Percentiles rank a stretch among this genome's conserved stretches.
Conservation (phyloP, 768 basidiomycete genomes). For the Mycena pura region DNA sequence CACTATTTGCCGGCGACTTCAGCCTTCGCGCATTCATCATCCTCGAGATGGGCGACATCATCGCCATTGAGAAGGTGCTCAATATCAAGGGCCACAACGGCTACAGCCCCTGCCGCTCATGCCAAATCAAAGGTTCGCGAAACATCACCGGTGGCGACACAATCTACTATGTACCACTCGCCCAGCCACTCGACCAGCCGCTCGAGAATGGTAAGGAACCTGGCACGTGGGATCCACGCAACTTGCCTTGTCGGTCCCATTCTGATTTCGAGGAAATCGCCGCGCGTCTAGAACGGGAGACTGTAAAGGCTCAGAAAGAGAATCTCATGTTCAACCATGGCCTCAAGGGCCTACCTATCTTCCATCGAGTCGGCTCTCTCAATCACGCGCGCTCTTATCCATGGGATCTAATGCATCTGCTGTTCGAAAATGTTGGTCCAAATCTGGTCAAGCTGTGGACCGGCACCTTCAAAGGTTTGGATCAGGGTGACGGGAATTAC, state of each 20-base stretch:
- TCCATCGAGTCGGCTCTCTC: slow-evolving; percentile 34
- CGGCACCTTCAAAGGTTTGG: no score
- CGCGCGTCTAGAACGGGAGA: background rate
- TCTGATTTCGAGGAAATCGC: slow-evolving; percentile 8
- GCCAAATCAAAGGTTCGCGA: slow-evolving; percentile 36
- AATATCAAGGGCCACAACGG: slow-evolving; percentile 46
- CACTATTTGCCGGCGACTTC: background rate
- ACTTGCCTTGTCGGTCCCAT: slow-evolving; percentile 31
- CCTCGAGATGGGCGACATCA: slow-evolving; percentile 37
- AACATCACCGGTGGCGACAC: slow-evolving; percentile 2
- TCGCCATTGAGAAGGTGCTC: slow-evolving; percentile 36
- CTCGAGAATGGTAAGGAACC: background rate
- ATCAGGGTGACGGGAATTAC: no score
- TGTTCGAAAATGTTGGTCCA: no score
- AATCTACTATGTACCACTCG: slow-evolving; percentile 34
- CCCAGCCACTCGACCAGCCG: slow-evolving; percentile 8
- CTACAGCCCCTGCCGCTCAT: slow-evolving; percentile 39
- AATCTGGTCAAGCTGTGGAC: no score
- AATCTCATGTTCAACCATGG: slow-evolving; percentile 35
- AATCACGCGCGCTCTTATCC: no score
- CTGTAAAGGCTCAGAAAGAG: background rate
- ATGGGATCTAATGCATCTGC: no score
- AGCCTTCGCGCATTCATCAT: slow-evolving; percentile 34
- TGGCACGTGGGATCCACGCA: slow-evolving; percentile 9
- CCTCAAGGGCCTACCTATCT: slow-evolving; percentile 36